phyloP scores from a whole-genome alignment of 495 filamentous ascomycete genomes.

The Neurospora sp. region DNA sequence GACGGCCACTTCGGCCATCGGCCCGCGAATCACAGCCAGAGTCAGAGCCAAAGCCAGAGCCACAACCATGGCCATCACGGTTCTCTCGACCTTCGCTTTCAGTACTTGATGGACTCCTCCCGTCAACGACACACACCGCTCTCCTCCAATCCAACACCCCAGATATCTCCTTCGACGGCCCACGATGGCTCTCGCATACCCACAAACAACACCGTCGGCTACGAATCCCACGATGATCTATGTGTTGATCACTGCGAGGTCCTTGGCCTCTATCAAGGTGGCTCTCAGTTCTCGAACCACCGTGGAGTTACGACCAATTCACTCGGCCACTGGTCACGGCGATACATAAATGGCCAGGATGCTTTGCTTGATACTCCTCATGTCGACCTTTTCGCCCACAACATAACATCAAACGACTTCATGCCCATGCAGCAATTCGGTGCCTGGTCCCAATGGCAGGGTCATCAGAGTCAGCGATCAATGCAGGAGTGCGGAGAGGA shows the following conservation, averaged over 20 bases:
- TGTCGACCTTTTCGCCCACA: background rate
- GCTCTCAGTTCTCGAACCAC: conserved; percentile 22
- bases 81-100: background rate
- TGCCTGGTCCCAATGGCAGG: background rate
- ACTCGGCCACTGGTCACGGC: background rate
- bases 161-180: conserved; percentile 15
- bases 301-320: conserved; percentile 8
- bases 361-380: background rate
- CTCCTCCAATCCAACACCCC: background rate
- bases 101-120: background rate
- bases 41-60: background rate
- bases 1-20: background rate
- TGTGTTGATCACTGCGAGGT: conserved; percentile 29
- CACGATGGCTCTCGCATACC: conserved; percentile 2
- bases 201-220: conserved; percentile 1
- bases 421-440: background rate
- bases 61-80: background rate
- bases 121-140: background rate
- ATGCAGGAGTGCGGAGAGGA: conserved; percentile 21
- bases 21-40: background rate
- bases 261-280: conserved; percentile 22
- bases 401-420: background rate
- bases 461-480: conserved; percentile 1
- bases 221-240: conserved; percentile 32
- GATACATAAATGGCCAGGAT: background rate